Conservation (phyloP, 208 protist species). For the Phytomonas sp. region DNA sequence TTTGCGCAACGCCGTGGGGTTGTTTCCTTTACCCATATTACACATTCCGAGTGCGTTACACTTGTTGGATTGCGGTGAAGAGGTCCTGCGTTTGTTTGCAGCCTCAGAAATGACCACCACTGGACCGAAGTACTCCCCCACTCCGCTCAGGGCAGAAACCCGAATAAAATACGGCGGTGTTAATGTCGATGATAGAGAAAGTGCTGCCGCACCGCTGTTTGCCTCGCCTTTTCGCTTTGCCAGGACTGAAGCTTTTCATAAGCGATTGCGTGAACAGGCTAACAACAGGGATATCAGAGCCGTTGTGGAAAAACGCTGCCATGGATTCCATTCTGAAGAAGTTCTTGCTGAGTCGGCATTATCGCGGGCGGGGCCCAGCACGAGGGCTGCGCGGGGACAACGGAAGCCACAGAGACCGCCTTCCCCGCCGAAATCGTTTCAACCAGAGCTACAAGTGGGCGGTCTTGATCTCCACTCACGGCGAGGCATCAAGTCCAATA, state of each 20-base stretch:
- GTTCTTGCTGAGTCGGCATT: background rate
- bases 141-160: background rate
- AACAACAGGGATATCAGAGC: background rate
- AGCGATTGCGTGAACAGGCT: background rate
- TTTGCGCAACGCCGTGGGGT: background rate
- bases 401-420: background rate
- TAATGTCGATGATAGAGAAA: background rate
- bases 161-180: background rate
- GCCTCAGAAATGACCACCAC: background rate
- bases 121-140: background rate
- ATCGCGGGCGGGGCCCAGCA: background rate
- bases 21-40: background rate
- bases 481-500: background rate
- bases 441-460: background rate
- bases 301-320: background rate
- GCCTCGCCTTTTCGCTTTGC: background rate
- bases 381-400: background rate
- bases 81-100: background rate
- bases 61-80: background rate
- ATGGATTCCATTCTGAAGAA: background rate
- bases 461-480: background rate
- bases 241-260: background rate
- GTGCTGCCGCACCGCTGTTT: background rate
- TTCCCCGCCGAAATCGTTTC: background rate
- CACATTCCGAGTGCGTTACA: background rate